Evolutionary conservation across 495 filamentous ascomycete species (phyloP), one percentile per base, ranked within the genome.

Genomic region (Bathelium albidoporum): DNA sequence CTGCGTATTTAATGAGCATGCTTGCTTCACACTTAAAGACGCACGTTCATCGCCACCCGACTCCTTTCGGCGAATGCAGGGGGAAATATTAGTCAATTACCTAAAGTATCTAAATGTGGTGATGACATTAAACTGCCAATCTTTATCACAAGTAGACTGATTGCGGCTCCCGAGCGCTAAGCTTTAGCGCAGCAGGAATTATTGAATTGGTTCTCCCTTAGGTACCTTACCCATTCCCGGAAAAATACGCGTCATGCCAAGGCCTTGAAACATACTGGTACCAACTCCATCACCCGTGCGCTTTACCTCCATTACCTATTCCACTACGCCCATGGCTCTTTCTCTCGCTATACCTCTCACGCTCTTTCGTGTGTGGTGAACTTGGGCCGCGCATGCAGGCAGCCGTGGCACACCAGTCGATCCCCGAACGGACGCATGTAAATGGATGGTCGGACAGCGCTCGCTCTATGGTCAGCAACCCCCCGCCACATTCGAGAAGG

Each of bases 361-460:
- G 5, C n/a, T 0, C 29, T 29, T 55, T 9, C 11, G 22, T 55
- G 5, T 28, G 22, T 24, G 49, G 49, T 55, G 49, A 55, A 55
- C 49, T 9, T 2, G 29, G 49, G 49, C 4, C 49, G 12, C 24
- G 49, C 24, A 55, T 55, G 49, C 49, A 26, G 49, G 49, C 49
- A 55, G 22, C 24, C 49, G 24, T 29, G 24, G 20, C 49, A 28
- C 24, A 29, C 22, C 49, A 28, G 22, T 16, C 29, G 49, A 29
- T 24, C 9, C 49, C 49, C 22, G 24, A 55, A n/a, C 10, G 49
- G 22, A 55, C 49, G 24, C 12, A 55, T 55, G 49, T 55, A 55
- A 55, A 55, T 55, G 49, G 49, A 55, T 24, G 29, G 49, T 55
- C 49, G 49, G 49, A 55, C 49, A 9, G 49, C 29, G 49, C 49